Base-by-base conservation (phyloP, 179 eudicot species). In the Silene coronaria region DNA sequence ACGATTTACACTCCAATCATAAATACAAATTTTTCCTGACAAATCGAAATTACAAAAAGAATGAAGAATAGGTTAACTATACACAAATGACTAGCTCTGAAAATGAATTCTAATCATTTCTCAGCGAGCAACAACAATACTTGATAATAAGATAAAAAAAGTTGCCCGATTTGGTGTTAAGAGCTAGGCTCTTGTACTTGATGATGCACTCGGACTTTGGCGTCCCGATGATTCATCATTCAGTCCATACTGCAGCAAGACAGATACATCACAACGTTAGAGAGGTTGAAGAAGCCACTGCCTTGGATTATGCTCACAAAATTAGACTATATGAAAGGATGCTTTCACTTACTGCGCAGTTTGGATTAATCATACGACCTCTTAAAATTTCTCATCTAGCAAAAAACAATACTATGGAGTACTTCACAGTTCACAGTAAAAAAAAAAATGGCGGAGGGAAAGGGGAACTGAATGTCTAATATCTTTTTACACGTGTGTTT, bases 41-140 rank as follows among this genome's bases (percentile, higher is more conserved):
- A 46, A 72, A 42, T 27, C 36, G 16, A 32, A 62, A 70, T 70
- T 48, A 70, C 73, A 70, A 17, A 81, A 81, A 77, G 67, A 81
- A 81, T 81, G 77, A 77, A 81, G 75, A 73, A 72, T 72, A 11
- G 70, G 76, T 70, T 74, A 38, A 58, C 78, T 81, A 36, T 81
- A 81, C 80, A 77, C 58, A 53, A 53, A 3, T 48, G 42, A 61
- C n/a, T 38, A 55, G 73, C 48, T 57, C 62, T 34, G 57, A 66
- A 45, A 19, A 26, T 63, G 68, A 27, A 27, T 55, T 48, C 10
- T 30, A 34, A 53, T 21, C 57, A 32, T 10, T 24, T 48, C 6
- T 22, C 26, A 72, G 48, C 23, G 23, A 53, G 22, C 58, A 34
- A 9, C 53, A 27, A 30, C 34, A 72, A 46, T 45, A 34, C 42